Evolutionary conservation across 495 filamentous ascomycete species (phyloP).

Genomic region (Xylaria castorea): DNA sequence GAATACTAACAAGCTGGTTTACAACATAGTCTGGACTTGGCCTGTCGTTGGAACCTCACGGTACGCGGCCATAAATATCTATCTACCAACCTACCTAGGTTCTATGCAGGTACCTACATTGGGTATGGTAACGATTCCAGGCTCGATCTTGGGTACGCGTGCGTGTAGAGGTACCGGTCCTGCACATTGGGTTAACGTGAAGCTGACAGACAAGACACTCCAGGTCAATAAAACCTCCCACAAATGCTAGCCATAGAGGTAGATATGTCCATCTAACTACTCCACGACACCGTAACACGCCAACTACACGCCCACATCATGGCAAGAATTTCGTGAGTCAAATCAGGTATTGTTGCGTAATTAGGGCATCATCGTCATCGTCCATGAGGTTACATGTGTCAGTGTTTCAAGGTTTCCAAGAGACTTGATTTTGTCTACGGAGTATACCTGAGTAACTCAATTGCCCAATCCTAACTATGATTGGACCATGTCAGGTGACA

Average conservation of each 20-base stretch:
- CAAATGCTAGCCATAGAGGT: background rate
- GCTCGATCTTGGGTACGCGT: background rate
- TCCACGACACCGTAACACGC: background rate
- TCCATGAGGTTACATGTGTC: background rate
- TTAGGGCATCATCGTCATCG: background rate
- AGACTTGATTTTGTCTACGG: background rate
- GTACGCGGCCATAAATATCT: background rate
- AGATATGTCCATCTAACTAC: background rate
- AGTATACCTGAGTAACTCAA: no score
- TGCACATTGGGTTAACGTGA: background rate
- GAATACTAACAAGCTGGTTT: background rate
- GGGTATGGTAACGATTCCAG: background rate
- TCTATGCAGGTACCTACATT: background rate
- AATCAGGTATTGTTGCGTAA: conserved; percentile 8
- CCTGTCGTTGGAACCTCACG: background rate
- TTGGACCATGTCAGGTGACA: background rate
- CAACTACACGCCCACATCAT: background rate
- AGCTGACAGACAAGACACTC: conserved; percentile 1
- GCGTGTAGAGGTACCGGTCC: conserved; percentile 6
- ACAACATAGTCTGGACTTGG: background rate
- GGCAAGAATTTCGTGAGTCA: background rate
- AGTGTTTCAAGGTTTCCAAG: background rate
- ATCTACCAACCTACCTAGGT: background rate
- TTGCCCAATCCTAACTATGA: background rate
- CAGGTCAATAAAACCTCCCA: background rate